Percentiles rank a stretch among this genome's conserved stretches.
Conservation (phyloP, 305 asterid genomes). For the Rubia peregrina region DNA sequence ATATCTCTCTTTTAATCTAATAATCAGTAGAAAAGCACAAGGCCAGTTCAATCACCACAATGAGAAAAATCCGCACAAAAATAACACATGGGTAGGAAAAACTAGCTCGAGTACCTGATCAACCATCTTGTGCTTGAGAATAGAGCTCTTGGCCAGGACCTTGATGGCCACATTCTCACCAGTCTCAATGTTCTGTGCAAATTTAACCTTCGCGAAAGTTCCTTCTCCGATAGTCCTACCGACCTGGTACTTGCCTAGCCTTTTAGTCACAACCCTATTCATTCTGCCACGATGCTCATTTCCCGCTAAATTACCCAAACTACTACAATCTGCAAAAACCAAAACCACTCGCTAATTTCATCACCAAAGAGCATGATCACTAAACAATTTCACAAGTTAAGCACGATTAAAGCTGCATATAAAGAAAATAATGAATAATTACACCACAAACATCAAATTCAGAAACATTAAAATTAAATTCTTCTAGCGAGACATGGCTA, state of each 20-base stretch:
- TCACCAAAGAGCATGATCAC: not conserved
- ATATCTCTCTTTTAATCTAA: conserved; percentile 86
- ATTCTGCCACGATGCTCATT: conserved; percentile 41
- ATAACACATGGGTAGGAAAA: not conserved
- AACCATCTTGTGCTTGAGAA: conserved; percentile 89
- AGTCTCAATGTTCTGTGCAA: conserved; percentile 64
- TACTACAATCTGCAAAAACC: not conserved
- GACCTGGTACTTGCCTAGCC: conserved; percentile 77
- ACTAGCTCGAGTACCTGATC: conserved; percentile 50
- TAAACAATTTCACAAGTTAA: not conserved
- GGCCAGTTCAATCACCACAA: not conserved
- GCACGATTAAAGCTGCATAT: not conserved
- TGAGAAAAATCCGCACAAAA: conserved; percentile 17
- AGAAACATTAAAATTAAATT: no score
- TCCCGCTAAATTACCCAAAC: conserved; percentile 7
- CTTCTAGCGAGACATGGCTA: no score
- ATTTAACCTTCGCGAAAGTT: conserved; percentile 88
- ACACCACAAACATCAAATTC: not conserved
- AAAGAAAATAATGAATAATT: not conserved
- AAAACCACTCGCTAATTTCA: not conserved
- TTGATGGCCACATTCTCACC: conserved; percentile 81
- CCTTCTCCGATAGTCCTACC: conserved; percentile 93
- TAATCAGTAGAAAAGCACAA: conserved; percentile 22
- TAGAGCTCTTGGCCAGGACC: conserved; percentile 74
- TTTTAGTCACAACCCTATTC: conserved; percentile 51